Evolutionary conservation across 352 stramenopile genomes (phyloP), one percentile per base, ranked within the genome.

Genomic region (Pythium insidiosum): DNA sequence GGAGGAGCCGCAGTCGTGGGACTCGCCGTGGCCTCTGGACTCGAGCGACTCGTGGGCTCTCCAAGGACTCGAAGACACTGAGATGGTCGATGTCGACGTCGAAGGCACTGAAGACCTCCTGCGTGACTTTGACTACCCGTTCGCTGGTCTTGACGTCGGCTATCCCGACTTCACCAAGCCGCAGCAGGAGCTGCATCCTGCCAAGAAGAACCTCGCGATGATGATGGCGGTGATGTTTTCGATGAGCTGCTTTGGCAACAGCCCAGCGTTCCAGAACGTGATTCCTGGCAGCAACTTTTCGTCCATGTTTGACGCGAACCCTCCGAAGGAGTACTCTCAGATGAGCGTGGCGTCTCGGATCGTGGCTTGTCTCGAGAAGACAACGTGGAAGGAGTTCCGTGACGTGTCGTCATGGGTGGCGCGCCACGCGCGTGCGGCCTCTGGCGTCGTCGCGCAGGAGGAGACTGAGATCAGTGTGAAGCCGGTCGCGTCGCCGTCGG

Each of bases 151-250:
- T 1, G 53, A 49, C 34, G 39, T 31, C 22, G 45, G 46, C 16
- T 70, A 67, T 40, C 18, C 53, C 4, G 53, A 64, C 6, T 38
- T 70, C 23, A 55, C 37, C n/a, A 63, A 72, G 33, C 56, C 58
- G n/a, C 64, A 76, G 41, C 70, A 78, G 34, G 78, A 90, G 52
- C 83, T 90, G 45, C 75, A 88, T 54, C 76, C 76, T 0, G 81
- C 81, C 35, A 93, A 93, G 68, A 91, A 91, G 63, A 93, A 93
- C 56, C 40, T 93, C 15, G 81, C 80, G 16, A 93, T 93, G 81
- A 87, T 93, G 65, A 88, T 88, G 58, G 81, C 78, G 6, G 80
- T 93, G 58, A 88, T 93, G 67, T 89, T 93, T 38, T 88, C 73
- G 6, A 75, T 89, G 30, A 88, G 73, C 13, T 90, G 89, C 48